A percentile compares a stretch with the other conserved stretches of the same genome.
Conservation (phyloP, 352 stramenopile genomes). For the Elongisporangium senticosum region DNA sequence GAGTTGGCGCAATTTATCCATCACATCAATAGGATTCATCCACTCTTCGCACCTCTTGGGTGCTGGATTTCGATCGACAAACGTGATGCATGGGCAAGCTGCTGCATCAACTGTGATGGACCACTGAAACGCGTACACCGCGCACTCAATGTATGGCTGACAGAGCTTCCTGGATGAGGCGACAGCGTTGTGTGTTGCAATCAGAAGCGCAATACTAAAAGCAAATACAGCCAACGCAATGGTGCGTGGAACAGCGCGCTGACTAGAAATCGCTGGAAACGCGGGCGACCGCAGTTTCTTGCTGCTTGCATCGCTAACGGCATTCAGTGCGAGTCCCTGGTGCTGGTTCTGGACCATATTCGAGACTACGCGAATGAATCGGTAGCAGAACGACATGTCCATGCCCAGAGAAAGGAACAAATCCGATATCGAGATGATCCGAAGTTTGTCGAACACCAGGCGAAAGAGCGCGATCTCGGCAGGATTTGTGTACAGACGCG, state of each 20-base stretch:
- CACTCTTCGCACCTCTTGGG: slow-evolving; percentile 15
- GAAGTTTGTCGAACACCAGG: slow-evolving; percentile 17
- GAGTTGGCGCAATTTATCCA: slow-evolving; percentile 6
- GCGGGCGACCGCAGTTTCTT: neutral
- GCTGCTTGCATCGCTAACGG: neutral
- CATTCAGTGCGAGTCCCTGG: neutral
- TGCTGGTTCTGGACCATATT: neutral
- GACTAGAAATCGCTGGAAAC: too few species aligned
- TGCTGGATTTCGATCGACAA: slow-evolving; percentile 19
- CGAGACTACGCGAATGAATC: slow-evolving; percentile 12
- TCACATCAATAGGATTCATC: slow-evolving; percentile 9
- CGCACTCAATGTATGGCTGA: neutral
- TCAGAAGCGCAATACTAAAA: neutral
- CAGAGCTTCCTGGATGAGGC: neutral
- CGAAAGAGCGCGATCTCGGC: slow-evolving; percentile 12
- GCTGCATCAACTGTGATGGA: neutral
- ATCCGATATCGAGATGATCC: slow-evolving; percentile 7
- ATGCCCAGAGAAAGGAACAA: slow-evolving; percentile 11
- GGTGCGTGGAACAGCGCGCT: slow-evolving; percentile 4
- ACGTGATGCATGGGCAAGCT: slow-evolving; percentile 24
- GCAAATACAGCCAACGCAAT: slow-evolving; percentile 7
- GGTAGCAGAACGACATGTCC: slow-evolving; percentile 19
- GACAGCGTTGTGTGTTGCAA: neutral
- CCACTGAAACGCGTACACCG: neutral
- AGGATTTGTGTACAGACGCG: slow-evolving; percentile 10